Base-by-base conservation (phyloP, 352 stramenopile genomes). In the Phytophthora rubi region DNA sequence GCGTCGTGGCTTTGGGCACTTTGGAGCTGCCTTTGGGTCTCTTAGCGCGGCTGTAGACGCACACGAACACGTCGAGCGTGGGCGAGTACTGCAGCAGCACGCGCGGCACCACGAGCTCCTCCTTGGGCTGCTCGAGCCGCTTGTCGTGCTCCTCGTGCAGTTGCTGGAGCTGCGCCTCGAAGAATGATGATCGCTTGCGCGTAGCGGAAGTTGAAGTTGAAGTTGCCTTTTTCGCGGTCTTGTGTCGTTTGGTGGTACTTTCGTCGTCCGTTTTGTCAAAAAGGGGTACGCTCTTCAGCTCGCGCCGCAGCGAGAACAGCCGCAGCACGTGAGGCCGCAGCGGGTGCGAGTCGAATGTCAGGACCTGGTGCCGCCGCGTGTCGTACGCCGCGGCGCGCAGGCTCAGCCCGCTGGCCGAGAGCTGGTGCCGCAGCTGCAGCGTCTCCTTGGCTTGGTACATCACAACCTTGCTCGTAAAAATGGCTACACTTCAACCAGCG, bases 401-500 rank as follows among this genome's bases (percentile, higher is more conserved):
- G 18, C 68, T 72, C 57, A 92, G 70, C 35, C 80, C 80, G n/a
- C 71, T 80, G 56, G 83, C 85, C 6, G 71, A 73, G 32, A 95
- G 76, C 69, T 93, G 86, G 57, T 95, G 88, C 8, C 88, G 83
- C 44, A 93, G 73, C 61, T 95, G 83, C 48, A 95, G 76, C 68
- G 87, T 93, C 69, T 85, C 72, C 53, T 75, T 83, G 53, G 53
- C 33, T 39, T 39, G 9, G 33, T 39, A 39, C 33, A 39, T 39
- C 10, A 39, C 33, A 12, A 39, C 9, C 1, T 39, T 4, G 33
- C 8, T 15, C 33, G 33, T 45, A 15, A 33, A 53, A 70, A 79
- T 81, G 42, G 51, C 39, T 39, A 39, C 33, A 39, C 33, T 26
- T 26, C 23, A 26, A 26, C 2, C 23, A 26, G 23, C 1, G 23